Evolutionary conservation across 306 rosid species (phyloP).

Genomic region (Lathyrus aphaca): DNA sequence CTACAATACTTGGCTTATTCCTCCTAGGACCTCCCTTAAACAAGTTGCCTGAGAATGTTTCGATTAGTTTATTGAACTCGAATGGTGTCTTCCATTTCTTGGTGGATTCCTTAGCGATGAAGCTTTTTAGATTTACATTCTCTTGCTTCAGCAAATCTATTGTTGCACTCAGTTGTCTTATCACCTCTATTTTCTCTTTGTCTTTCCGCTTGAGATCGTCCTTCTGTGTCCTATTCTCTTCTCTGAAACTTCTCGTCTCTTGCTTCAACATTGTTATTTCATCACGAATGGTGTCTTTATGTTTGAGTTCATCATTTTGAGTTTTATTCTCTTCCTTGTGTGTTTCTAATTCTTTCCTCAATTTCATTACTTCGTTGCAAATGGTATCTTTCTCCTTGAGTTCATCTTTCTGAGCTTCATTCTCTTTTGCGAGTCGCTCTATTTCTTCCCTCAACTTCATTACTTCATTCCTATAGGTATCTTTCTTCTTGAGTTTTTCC

Average conservation of each 20-base stretch:
- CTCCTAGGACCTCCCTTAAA: conserved; percentile 44
- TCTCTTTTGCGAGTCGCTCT: conserved; percentile 54
- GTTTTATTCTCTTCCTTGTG: conserved; percentile 48
- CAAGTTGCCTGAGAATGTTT: conserved; percentile 50
- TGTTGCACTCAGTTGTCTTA: conserved; percentile 72
- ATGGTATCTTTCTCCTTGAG: conserved; percentile 17
- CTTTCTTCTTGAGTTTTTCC: conserved; percentile 1
- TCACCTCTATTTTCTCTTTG: conserved; percentile 76
- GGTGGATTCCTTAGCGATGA: conserved; percentile 43
- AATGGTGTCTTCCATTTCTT: conserved; percentile 56
- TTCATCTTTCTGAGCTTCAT: conserved; percentile 44
- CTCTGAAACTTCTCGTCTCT: conserved; percentile 53
- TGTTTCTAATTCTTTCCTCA: conserved; percentile 49
- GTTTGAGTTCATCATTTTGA: conserved; percentile 44
- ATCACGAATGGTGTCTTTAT: conserved; percentile 20
- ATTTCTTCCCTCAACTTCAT: conserved; percentile 52
- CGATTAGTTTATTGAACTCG: conserved; percentile 55
- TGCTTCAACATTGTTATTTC: conserved; percentile 55
- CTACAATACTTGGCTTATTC: conserved; percentile 49
- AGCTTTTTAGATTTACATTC: conserved; percentile 60
- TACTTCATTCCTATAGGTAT: conserved; percentile 38
- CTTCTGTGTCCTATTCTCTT: conserved; percentile 55
- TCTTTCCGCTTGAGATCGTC: conserved; percentile 65
- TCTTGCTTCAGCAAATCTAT: conserved; percentile 75
- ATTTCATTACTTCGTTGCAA: conserved; percentile 41